Evolutionary conservation across 352 stramenopile species (phyloP).

Genomic region (Salisapilia sapeloensis): DNA sequence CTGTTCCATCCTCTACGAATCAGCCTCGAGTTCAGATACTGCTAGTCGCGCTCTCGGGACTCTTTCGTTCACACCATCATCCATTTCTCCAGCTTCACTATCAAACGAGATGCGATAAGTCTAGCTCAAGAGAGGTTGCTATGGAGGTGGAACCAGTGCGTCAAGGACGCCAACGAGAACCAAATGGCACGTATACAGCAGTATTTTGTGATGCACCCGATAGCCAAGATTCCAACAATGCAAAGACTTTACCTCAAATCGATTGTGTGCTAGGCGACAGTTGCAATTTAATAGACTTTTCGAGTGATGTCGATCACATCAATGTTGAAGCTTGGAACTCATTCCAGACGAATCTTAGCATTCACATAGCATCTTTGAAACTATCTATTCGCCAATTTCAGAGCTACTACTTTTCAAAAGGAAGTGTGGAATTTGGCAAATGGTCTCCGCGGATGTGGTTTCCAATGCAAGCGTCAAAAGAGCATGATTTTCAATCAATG

Average conservation of each 20-base stretch:
- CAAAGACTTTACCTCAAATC: not conserved
- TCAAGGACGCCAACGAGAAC: conserved; percentile 7
- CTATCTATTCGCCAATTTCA: conserved; percentile 9
- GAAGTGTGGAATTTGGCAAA: too few species aligned
- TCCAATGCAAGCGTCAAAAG: conserved; percentile 11
- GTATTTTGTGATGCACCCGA: conserved; percentile 6
- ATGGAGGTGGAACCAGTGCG: not conserved
- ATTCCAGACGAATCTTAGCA: conserved; percentile 28
- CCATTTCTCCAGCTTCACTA: not conserved
- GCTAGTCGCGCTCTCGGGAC: conserved; percentile 1
- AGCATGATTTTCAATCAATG: conserved; percentile 2
- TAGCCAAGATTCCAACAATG: too few species aligned
- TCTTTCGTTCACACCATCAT: conserved; percentile 1
- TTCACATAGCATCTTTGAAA: conserved; percentile 24
- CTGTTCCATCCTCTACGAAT: conserved; percentile 20
- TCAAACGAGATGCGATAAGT: not conserved
- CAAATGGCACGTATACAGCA: conserved; percentile 17
- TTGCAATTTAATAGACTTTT: conserved; percentile 9
- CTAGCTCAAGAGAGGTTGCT: conserved; percentile 3
- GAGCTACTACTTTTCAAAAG: conserved; percentile 3
- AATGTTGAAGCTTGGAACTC: conserved; percentile 52
- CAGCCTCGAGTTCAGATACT: conserved; percentile 2
- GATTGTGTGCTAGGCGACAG: not conserved
- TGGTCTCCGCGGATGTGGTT: conserved; percentile 22
- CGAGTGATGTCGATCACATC: conserved; percentile 15